Conservation (phyloP, 352 stramenopile genomes). For the Thalassiosira livingstoniorum region DNA sequence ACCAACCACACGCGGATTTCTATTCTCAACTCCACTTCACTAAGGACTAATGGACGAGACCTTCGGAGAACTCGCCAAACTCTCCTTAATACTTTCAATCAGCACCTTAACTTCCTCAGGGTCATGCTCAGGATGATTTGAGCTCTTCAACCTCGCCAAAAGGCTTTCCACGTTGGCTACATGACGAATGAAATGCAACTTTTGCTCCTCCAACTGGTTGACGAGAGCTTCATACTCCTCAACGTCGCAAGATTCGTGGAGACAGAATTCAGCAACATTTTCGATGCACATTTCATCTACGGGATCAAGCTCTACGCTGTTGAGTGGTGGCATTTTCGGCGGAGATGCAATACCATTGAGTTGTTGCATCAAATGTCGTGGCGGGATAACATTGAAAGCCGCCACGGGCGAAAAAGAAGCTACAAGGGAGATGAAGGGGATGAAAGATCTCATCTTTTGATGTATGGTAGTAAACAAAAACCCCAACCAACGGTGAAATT, state of each 20-base stretch:
- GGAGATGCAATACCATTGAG: constrained; percentile 21
- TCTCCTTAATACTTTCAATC: constrained; percentile 47
- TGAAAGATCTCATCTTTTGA: no score
- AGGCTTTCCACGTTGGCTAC: constrained; percentile 54
- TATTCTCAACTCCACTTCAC: no score
- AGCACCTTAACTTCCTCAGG: constrained; percentile 39
- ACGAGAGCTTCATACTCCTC: constrained; percentile 68
- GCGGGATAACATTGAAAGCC: constrained; percentile 12
- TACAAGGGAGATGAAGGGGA: no score
- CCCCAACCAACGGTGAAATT: no score
- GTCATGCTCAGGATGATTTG: constrained; percentile 52
- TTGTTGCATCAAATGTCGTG: neutral
- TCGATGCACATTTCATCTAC: constrained; percentile 72
- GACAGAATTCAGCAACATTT: constrained; percentile 68
- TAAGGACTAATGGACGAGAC: no score
- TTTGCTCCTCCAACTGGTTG: constrained; percentile 68
- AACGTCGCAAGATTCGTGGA: constrained; percentile 61
- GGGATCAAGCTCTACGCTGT: constrained; percentile 34
- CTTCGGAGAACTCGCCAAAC: constrained; percentile 30
- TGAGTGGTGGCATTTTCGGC: no score
- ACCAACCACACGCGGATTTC: no score
- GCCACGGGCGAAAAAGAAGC: constrained; percentile 2
- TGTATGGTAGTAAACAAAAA: no score
- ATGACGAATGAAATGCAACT: constrained; percentile 48
- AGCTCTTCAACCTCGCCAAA: constrained; percentile 41